Evolutionary conservation across 1,284 basidiomycete genomes (phyloP).

Genomic region (Moesziomyces globuligerus): DNA sequence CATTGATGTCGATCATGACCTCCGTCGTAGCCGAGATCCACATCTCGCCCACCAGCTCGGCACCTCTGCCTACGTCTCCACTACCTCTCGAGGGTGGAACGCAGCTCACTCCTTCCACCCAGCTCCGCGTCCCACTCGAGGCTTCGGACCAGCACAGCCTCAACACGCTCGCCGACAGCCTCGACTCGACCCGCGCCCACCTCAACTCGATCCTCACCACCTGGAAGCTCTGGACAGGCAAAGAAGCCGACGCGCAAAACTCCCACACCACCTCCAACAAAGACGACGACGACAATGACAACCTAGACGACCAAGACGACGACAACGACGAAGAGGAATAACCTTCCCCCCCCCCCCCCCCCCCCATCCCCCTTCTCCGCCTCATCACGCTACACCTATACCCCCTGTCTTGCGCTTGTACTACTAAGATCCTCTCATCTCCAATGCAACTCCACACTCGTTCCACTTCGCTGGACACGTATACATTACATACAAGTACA

Average conservation of each 20-base stretch:
- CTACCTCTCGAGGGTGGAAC: conserved; percentile 7
- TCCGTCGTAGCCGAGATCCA: conserved; percentile 17
- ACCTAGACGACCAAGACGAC: conserved; percentile 14
- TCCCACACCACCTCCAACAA: not conserved
- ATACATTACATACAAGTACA: conserved; percentile 20
- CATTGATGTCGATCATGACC: not conserved
- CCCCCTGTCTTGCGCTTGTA: no score
- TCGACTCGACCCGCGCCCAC: conserved; percentile 20
- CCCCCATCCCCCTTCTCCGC: no score
- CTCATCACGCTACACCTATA: no score
- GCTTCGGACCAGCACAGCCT: not conserved
- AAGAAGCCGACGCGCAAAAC: conserved; percentile 6
- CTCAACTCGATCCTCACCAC: conserved; percentile 29
- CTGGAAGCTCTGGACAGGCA: conserved; percentile 46
- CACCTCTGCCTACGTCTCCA: conserved; percentile 10
- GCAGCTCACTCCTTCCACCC: conserved; percentile 21
- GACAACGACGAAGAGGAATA: conserved; percentile 24
- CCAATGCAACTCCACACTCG: no score
- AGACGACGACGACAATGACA: conserved; percentile 1
- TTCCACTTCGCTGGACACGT: no score
- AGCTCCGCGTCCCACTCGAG: conserved; percentile 16
- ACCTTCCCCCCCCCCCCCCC: no score
- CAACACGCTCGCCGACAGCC: conserved; percentile 26
- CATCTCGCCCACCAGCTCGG: conserved; percentile 18
- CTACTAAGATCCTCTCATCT: no score